These are phyloP conservation scores for Penicillium sumatraense DNA, from an alignment of 2,329 filamentous ascomycete genomes.

Conservation along the genomic window DNA sequence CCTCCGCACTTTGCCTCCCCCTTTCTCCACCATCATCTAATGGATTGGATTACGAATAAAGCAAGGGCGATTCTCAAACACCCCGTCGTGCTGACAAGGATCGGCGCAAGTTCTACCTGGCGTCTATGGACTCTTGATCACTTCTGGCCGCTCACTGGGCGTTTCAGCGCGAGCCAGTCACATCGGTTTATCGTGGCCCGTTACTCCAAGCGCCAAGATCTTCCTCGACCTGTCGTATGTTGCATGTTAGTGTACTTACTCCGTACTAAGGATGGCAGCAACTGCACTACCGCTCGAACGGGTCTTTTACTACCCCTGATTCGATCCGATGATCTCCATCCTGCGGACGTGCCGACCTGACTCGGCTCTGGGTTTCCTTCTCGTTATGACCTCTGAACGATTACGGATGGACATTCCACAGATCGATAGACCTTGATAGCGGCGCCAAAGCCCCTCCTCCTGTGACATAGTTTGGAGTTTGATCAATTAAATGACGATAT, in stretches of 20 bases:
- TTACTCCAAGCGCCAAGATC: slow-evolving; percentile 5
- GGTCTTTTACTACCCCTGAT: not conserved
- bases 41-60: slow-evolving; percentile 15
- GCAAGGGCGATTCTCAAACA: slow-evolving; percentile 25
- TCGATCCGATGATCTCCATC: slow-evolving; percentile 3
- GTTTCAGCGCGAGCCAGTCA: slow-evolving; percentile 26
- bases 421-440: not conserved
- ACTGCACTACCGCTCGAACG: not conserved
- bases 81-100: slow-evolving; percentile 15
- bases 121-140: slow-evolving; percentile 17
- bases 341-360: not conserved
- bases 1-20: slow-evolving; percentile 6
- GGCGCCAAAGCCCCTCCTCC: slow-evolving; percentile 12
- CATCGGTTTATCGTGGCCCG: not conserved
- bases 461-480: not conserved
- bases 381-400: not conserved
- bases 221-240: slow-evolving; percentile 17
- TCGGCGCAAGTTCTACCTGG: slow-evolving; percentile 13
- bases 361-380: not conserved
- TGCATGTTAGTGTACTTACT: slow-evolving; percentile 9
- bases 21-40: slow-evolving; percentile 8
- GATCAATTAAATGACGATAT: slow-evolving; percentile 10
- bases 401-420: slow-evolving; percentile 11
- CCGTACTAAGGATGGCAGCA: slow-evolving; percentile 3
- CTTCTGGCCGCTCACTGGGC: slow-evolving; percentile 1